phyloP scores from a whole-genome alignment of 257 asterid species.

The Solanum pennellii region DNA sequence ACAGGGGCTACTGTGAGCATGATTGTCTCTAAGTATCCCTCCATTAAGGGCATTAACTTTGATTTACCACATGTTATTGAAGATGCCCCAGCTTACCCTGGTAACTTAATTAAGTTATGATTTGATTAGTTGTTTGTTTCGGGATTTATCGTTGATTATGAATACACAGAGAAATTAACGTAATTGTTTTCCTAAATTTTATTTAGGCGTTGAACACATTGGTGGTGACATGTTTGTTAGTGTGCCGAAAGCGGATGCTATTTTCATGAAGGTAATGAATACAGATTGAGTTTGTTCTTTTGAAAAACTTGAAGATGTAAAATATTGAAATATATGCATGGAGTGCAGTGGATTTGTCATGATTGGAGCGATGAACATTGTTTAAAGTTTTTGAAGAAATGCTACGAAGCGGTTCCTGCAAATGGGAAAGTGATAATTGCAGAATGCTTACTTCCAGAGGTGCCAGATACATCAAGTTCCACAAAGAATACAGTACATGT shows the following conservation, averaged over 20 bases:
- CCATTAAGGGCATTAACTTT: conserved; percentile 62
- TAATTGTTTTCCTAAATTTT: background rate
- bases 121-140: background rate
- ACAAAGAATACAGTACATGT: conserved; percentile 53
- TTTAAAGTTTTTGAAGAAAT: conserved; percentile 57
- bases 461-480: conserved; percentile 40
- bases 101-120: conserved; percentile 5
- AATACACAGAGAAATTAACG: background rate
- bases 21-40: conserved; percentile 58
- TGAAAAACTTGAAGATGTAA: background rate
- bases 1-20: conserved; percentile 60
- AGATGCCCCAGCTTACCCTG: conserved; percentile 61
- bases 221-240: conserved; percentile 95
- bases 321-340: background rate
- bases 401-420: conserved; percentile 64
- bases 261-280: conserved; percentile 77
- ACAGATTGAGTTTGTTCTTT: background rate
- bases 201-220: conserved; percentile 62
- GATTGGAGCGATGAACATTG: conserved; percentile 89
- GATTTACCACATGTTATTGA: conserved; percentile 74
- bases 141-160: background rate
- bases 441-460: conserved; percentile 65
- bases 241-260: conserved; percentile 72
- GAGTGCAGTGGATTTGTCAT: conserved; percentile 76
- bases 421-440: conserved; percentile 72